Conservation (phyloP, 305 asterid species). For the Solanum hybrid region DNA sequence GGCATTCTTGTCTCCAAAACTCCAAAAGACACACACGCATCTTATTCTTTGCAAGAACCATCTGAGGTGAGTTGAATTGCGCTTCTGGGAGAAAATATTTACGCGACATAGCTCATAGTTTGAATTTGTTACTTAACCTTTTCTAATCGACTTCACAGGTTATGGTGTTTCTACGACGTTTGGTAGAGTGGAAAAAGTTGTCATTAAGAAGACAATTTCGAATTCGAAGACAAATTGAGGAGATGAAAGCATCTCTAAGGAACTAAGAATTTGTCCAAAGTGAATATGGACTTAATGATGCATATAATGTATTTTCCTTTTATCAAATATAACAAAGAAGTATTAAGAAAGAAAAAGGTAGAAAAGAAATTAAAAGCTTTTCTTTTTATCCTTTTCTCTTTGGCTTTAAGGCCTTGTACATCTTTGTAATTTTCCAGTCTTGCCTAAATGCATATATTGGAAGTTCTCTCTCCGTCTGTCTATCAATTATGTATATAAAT, state of each 20-base stretch:
- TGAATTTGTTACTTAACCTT: not conserved
- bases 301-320: conserved; percentile 15
- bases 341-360: conserved; percentile 16
- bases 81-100: not conserved
- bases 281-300: conserved; percentile 15
- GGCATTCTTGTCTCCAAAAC: conserved; percentile 85
- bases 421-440: conserved; percentile 23
- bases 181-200: conserved; percentile 63
- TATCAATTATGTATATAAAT: not conserved
- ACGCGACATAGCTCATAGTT: not conserved
- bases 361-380: conserved; percentile 1
- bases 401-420: conserved; percentile 27
- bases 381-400: conserved; percentile 2
- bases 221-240: conserved; percentile 46
- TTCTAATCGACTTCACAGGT: conserved; percentile 32
- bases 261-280: conserved; percentile 13
- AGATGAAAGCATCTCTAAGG: conserved; percentile 29
- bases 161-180: conserved; percentile 64
- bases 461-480: not conserved
- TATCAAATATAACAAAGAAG: conserved; percentile 6
- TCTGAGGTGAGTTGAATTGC: conserved; percentile 45
- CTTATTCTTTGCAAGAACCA: conserved; percentile 83
- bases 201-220: conserved; percentile 35
- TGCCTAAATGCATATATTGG: conserved; percentile 12
- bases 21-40: conserved; percentile 80